Evolutionary conservation across 2,329 filamentous ascomycete species (phyloP), one percentile per base, ranked within the genome.

Genomic region (Beauveria sp.): DNA sequence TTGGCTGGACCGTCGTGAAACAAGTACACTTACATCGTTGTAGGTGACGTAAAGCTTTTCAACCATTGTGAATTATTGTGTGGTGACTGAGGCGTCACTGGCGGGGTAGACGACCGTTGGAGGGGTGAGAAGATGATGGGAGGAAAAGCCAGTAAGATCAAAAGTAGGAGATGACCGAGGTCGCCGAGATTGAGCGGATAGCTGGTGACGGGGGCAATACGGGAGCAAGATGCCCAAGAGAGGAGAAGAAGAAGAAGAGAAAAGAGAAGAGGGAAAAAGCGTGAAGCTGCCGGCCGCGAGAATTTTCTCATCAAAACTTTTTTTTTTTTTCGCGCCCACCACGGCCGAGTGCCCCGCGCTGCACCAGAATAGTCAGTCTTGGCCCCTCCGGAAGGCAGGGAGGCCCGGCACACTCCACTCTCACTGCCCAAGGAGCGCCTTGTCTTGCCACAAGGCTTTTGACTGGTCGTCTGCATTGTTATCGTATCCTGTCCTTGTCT

Each of bases 31-130:
- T 79, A 93, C 90, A 85, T 95, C 86, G 75, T 96, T 96, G 78
- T 96, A 96, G 69, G 90, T 95, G 73, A 95, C 86, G 79, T 93
- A 96, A 74, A 92, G 76, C 75, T 96, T 96, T 76, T 93, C 82
- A 67, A 89, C 84, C 89, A 93, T 93, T 63, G 79, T 88, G 77
- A 70, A 28, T 43, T 4, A 18, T 34, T 65, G 66, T 63, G 60
- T 63, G 63, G 62, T 53, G 51, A 28, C 30, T 57, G 57, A 42
- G 24, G 22, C 53, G 38, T 42, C 46, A 38, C 60, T 65, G 65
- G 64, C 62, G 64, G 61, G 53, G 47, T 60, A 45, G 42, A 40
- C 28, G 54, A 18, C n/a, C 28, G 45, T 43, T 58, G 56, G 56
- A 50, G 46, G 45, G 46, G 34, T 30, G 20, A 2, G 24, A 42